These are phyloP conservation scores for Capsicum chinense DNA, from an alignment of 257 asterid genomes.

Conservation along the genomic window DNA sequence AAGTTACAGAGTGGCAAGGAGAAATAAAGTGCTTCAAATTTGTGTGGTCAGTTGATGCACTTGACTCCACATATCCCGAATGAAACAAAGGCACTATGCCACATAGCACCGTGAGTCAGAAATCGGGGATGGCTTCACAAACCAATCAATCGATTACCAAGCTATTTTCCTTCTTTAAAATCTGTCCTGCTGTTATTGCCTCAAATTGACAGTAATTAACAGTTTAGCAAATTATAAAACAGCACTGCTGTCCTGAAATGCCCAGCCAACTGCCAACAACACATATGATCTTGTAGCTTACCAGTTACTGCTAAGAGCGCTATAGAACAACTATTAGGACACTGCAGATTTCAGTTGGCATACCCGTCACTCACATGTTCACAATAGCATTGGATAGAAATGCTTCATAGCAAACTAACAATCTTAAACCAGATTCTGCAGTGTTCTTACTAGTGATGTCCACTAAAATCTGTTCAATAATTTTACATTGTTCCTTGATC, in stretches of 20 bases:
- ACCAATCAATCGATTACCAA: slow-evolving; percentile 12
- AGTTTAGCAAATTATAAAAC: neutral
- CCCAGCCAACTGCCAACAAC: neutral
- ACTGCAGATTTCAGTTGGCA: neutral
- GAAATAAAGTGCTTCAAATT: neutral
- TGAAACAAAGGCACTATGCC: neutral
- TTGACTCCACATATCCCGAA: neutral
- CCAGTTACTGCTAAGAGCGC: slow-evolving; percentile 4
- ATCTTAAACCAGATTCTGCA: neutral
- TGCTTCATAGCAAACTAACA: slow-evolving; percentile 10
- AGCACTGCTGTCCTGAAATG: neutral
- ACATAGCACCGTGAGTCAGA: neutral
- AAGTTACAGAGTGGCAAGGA: too few species aligned
- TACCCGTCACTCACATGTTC: neutral
- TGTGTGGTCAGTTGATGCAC: neutral
- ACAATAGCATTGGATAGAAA: neutral
- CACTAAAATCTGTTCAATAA: neutral
- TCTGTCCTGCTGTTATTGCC: neutral
- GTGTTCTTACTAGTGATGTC: slow-evolving; percentile 19
- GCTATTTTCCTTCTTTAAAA: neutral
- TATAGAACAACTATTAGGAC: neutral
- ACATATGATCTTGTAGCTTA: neutral
- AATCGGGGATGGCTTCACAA: slow-evolving; percentile 1
- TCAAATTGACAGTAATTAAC: slow-evolving; percentile 11
- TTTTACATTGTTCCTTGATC: neutral